Base-by-base conservation (phyloP, 441 rosid species). In the Arabidopsis hybrid region DNA sequence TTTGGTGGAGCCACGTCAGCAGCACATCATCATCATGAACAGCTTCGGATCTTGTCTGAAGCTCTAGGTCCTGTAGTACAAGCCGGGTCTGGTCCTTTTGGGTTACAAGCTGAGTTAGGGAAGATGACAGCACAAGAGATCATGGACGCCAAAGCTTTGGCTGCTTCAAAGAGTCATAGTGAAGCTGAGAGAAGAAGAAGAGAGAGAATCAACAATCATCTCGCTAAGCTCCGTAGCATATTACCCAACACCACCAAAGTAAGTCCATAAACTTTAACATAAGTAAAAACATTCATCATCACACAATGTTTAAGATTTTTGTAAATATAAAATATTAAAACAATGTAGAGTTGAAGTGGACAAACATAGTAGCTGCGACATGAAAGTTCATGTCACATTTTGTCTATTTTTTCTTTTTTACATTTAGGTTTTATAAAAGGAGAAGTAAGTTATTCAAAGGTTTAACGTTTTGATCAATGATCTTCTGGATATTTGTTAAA, bases 91-190 rank as follows among this genome's bases (percentile, higher is more conserved):
- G 81, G 89, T 21, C 93, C 97, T 69, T 91, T 91, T 17, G 96
- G 96, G 51, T 81, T 89, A 35, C 97, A 89, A 72, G 85, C 90
- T 26, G 94, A 94, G 81, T 39, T 95, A 59, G 92, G 94, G 8
- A 95, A 89, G 77, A 85, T 92, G 97, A 91, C 91, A 35, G 93
- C 97, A 26, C 97, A 95, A 80, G 97, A 92, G 81, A 87, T 95
- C 60, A 88, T 95, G 95, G 99, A 94, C 26, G 99, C 99, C 6
- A 94, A 94, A 80, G 99, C 99, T 26, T 89, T 94, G 7, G 99
- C 97, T 74, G 99, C 97, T 43, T 94, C 99, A 2, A 92, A 90
- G 78, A 94, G 97, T 80, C 99, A 94, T 72, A 94, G 99, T 71
- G 99, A 92, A 66, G 97, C 97, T 47, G 99, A 94, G 81, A 89